Evolutionary conservation across 2,329 filamentous ascomycete species (phyloP).

Genomic region (Sarocladium kiliense): DNA sequence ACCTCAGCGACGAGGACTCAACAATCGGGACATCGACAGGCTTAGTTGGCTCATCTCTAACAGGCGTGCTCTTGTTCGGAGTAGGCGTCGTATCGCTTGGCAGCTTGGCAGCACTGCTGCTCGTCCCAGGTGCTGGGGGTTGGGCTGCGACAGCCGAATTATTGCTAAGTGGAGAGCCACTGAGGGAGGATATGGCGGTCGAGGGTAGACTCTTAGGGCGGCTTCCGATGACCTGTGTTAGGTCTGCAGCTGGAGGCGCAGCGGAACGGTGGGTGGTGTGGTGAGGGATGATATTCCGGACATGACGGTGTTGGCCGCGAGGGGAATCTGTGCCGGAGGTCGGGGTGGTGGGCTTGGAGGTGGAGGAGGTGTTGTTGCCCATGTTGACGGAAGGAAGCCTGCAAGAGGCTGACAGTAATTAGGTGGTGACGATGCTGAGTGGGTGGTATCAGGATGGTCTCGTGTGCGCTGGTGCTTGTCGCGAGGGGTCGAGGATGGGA

Average conservation of each 20-base stretch:
- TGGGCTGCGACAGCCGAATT: constrained; percentile 17
- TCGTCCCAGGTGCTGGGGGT: background rate
- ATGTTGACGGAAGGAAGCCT: constrained; percentile 16
- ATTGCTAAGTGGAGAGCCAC: constrained; percentile 39
- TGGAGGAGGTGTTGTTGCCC: constrained; percentile 30
- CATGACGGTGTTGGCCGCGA: constrained; percentile 26
- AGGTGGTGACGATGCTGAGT: constrained; percentile 3
- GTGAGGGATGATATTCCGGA: constrained; percentile 49
- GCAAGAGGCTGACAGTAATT: constrained; percentile 2
- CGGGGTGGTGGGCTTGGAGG: constrained; percentile 26
- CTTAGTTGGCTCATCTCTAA: constrained; percentile 39
- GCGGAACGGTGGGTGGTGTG: constrained; percentile 50
- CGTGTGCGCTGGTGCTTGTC: background rate
- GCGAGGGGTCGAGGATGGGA: no score
- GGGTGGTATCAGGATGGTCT: constrained; percentile 11
- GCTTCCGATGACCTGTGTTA: constrained; percentile 45
- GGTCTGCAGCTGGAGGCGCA: constrained; percentile 57
- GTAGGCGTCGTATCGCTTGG: background rate
- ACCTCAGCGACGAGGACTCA: constrained; percentile 29
- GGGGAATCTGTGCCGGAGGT: constrained; percentile 15
- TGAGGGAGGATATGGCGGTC: constrained; percentile 44
- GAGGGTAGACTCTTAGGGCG: constrained; percentile 41
- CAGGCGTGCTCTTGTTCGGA: constrained; percentile 9
- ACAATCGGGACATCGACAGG: constrained; percentile 51
- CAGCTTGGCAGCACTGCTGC: background rate